These are phyloP conservation scores for Angophora floribunda DNA, from an alignment of 345 rosid species.

Conservation along the genomic window DNA sequence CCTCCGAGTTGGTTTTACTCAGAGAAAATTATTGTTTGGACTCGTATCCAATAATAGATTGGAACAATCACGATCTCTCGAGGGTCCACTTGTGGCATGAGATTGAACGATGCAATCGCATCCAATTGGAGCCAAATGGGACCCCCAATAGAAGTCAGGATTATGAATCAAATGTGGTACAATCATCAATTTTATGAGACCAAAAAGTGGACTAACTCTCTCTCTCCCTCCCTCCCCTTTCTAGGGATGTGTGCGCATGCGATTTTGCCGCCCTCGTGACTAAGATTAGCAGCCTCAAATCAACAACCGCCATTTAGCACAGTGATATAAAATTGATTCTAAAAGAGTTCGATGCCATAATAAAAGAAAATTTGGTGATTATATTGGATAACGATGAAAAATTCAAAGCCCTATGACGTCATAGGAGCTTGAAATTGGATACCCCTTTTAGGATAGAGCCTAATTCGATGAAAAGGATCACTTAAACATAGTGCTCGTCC, in stretches of 20 bases:
- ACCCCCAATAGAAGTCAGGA: neutral
- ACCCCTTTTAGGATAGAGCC: neutral
- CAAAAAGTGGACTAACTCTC: neutral
- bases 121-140: neutral
- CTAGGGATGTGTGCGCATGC: fast-evolving
- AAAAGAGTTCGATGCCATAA: neutral
- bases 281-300: neutral
- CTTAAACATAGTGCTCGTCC: neutral
- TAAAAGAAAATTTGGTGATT: no score
- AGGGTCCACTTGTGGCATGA: neutral
- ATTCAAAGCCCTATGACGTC: fast-evolving
- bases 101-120: neutral
- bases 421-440: neutral
- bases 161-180: neutral
- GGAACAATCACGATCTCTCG: neutral
- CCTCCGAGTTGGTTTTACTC: neutral
- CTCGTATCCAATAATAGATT: neutral
- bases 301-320: fast-evolving
- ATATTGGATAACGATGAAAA: neutral
- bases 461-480: neutral
- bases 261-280: fast-evolving
- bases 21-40: neutral
- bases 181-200: neutral
- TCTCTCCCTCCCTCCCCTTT: neutral
- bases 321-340: neutral